A percentile compares a stretch with the other conserved stretches of the same genome.
Conservation (phyloP, 169 alveolate genomes). For the Plasmodium vinckei region DNA sequence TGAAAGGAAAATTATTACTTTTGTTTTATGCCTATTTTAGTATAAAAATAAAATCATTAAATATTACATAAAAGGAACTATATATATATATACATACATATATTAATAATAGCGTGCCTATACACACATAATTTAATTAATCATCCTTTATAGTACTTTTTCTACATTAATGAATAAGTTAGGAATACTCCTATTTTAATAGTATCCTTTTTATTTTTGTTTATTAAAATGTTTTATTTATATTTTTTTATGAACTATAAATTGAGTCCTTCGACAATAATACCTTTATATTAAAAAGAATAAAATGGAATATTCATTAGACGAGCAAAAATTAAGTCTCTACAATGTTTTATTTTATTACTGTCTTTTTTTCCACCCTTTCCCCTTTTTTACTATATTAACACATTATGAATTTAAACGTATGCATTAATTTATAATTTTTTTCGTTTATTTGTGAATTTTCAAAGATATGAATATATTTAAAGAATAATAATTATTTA, state of each 20-base stretch:
- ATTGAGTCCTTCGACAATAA: slow-evolving; percentile 10
- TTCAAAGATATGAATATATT: too few relatives aligned
- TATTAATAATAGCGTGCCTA: too few relatives aligned
- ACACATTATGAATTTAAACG: background rate
- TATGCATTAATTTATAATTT: too few relatives aligned
- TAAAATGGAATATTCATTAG: slow-evolving; percentile 34
- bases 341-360: slow-evolving; percentile 10
- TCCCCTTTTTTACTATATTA: background rate
- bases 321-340: slow-evolving; percentile 36
- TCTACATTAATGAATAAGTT: too few relatives aligned
- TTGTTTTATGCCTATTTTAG: background rate
- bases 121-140: too few relatives aligned
- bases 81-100: too few relatives aligned
- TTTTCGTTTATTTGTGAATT: too few relatives aligned
- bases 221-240: background rate
- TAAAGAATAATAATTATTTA: too few relatives aligned
- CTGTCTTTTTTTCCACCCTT: slow-evolving; percentile 38
- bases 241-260: background rate
- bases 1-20: slow-evolving; percentile 4
- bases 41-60: too few relatives aligned
- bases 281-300: background rate
- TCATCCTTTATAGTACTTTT: too few relatives aligned
- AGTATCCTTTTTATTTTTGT: background rate
- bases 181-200: too few relatives aligned
- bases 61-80: too few relatives aligned